These are phyloP conservation scores for Sordariomycetes sp. DNA, from an alignment of 2,329 filamentous ascomycete species.

Conservation along the genomic window DNA sequence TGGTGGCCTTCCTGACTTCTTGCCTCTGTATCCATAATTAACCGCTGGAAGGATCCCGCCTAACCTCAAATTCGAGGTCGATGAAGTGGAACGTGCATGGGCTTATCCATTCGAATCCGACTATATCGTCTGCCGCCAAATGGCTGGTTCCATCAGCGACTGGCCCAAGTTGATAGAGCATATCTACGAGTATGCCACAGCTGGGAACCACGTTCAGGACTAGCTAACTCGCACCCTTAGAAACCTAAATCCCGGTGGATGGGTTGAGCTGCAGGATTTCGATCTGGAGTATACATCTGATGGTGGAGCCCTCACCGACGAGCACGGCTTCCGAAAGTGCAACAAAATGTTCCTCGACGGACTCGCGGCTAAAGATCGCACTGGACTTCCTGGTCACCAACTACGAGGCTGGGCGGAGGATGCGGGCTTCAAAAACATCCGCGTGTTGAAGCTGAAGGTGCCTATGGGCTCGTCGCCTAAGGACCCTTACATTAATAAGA, in stretches of 20 bases:
- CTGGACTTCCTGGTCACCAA: constrained; percentile 15
- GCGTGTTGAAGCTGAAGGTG: constrained; percentile 32
- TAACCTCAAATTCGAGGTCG: constrained; percentile 41
- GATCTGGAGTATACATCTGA: constrained; percentile 16
- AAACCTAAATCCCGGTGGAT: constrained; percentile 38
- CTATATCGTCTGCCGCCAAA: constrained; percentile 46
- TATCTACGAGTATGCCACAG: constrained; percentile 12
- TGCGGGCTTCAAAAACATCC: constrained; percentile 35
- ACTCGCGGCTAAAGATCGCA: constrained; percentile 9
- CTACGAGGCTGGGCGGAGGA: constrained; percentile 7
- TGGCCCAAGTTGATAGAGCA: constrained; percentile 35
- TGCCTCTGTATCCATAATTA: not conserved
- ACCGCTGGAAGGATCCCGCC: constrained; percentile 30
- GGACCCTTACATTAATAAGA: constrained; percentile 17
- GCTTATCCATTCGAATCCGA: constrained; percentile 40
- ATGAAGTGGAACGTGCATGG: constrained; percentile 45
- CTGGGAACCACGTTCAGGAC: not conserved
- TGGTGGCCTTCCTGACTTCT: constrained; percentile 7
- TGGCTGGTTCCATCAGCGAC: constrained; percentile 40
- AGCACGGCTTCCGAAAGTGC: constrained; percentile 11
- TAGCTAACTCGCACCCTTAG: constrained; percentile 12
- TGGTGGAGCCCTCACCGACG: constrained; percentile 11
- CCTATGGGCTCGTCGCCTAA: constrained; percentile 42
- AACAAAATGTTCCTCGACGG: constrained; percentile 12
- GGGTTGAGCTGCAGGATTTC: constrained; percentile 42